Percentiles rank a stretch among this genome's conserved stretches.
These are phyloP conservation scores for barley (Hordeum vulgare) DNA, from an alignment of 176 grass and related monocot genomes.

Conservation along the genomic window DNA sequence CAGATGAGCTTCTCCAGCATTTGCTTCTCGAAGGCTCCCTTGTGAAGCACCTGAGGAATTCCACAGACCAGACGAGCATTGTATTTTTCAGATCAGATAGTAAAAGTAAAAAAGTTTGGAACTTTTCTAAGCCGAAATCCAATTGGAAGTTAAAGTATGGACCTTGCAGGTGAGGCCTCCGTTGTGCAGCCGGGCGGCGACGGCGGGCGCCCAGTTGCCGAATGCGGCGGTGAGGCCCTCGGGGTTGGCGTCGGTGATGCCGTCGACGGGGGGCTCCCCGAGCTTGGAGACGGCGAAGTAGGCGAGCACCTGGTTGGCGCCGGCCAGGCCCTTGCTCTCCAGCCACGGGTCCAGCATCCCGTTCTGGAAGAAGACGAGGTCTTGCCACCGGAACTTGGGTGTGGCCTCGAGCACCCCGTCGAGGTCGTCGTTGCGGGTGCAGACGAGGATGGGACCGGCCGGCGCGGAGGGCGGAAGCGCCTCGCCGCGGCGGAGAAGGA, in stretches of 20 bases:
- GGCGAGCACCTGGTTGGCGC: conserved; percentile 81
- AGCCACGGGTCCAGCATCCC: conserved; percentile 98
- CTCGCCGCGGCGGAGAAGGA: conserved; percentile 61
- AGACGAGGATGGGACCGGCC: conserved; percentile 66
- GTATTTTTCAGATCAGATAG: no score
- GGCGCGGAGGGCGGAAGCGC: conserved; percentile 44
- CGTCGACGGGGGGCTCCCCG: conserved; percentile 82
- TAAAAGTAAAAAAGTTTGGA: neutral
- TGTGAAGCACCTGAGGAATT: conserved; percentile 63
- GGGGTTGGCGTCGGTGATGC: conserved; percentile 84
- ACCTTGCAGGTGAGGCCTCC: conserved; percentile 93
- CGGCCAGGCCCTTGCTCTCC: conserved; percentile 71
- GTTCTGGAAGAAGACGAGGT: conserved; percentile 99
- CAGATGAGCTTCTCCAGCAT: conserved; percentile 98
- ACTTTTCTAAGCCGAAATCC: no score
- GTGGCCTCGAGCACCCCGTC: conserved; percentile 81
- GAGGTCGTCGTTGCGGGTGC: conserved; percentile 95
- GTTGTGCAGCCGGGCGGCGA: conserved; percentile 61
- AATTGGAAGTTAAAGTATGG: no score
- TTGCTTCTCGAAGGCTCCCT: conserved; percentile 85
- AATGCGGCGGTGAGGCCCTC: conserved; percentile 81
- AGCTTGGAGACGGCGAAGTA: conserved; percentile 88
- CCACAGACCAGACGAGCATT: no score
- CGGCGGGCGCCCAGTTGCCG: conserved; percentile 69
- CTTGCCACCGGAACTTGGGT: conserved; percentile 67